Evolutionary conservation across 345 rosid genomes (phyloP).

Genomic region (Populus davidiana): DNA sequence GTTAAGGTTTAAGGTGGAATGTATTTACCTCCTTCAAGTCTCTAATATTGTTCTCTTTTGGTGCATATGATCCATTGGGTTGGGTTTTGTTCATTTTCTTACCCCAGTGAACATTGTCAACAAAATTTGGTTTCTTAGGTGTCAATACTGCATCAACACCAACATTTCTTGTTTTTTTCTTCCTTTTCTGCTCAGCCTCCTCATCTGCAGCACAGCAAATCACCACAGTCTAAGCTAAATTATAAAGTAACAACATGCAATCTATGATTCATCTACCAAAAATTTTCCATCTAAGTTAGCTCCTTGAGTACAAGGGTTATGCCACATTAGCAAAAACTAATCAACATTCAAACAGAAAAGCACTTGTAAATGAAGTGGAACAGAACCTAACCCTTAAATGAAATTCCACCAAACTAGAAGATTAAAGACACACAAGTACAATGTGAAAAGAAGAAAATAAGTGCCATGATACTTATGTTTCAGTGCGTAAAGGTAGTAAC

Average conservation of each 20-base stretch:
- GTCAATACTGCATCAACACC: slow-evolving; percentile 40
- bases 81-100: slow-evolving; percentile 55
- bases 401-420: background rate
- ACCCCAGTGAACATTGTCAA: slow-evolving; percentile 43
- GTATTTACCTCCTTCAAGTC: slow-evolving; percentile 57
- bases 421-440: background rate
- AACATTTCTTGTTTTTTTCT: slow-evolving; percentile 57
- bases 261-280: background rate
- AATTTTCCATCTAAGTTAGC: background rate
- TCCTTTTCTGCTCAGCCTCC: slow-evolving; percentile 53
- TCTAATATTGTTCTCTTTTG: slow-evolving; percentile 40
- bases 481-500: background rate
- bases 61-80: slow-evolving; percentile 35
- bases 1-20: background rate
- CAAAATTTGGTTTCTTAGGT: slow-evolving; percentile 41
- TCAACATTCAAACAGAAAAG: background rate
- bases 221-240: background rate
- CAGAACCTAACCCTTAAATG: background rate
- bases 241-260: background rate
- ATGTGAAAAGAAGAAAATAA: background rate
- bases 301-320: background rate
- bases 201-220: slow-evolving; percentile 47
- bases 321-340: background rate
- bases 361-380: background rate
- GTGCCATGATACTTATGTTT: background rate